Conservation (phyloP, 768 basidiomycete species). For the Pisolithus tinctorius region DNA sequence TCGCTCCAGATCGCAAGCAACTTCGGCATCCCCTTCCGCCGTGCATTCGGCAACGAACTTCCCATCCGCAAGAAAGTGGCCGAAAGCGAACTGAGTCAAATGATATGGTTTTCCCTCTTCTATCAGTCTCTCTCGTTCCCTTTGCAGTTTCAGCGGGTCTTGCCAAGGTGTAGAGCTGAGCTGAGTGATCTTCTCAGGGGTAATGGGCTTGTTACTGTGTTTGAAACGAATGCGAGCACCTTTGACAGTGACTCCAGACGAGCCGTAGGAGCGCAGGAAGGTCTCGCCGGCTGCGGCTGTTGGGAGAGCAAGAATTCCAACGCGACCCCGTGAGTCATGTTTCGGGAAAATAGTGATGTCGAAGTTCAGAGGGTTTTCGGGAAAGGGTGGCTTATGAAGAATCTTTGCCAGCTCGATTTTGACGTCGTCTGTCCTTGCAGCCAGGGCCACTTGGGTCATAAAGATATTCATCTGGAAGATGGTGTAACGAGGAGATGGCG, state of each 20-base stretch:
- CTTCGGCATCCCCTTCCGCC: constrained; percentile 19
- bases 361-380: constrained; percentile 26
- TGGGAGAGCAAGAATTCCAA: constrained; percentile 28
- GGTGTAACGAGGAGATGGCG: not conserved
- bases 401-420: constrained; percentile 26
- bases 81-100: constrained; percentile 26
- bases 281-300: constrained; percentile 7
- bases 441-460: constrained; percentile 24
- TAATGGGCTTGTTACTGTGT: constrained; percentile 15
- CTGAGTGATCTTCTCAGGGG: constrained; percentile 16
- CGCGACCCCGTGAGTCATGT: constrained; percentile 13
- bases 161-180: constrained; percentile 23
- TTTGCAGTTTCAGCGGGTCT: constrained; percentile 22
- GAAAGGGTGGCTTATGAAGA: constrained; percentile 30
- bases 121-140: constrained; percentile 19
- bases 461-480: constrained; percentile 28
- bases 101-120: constrained; percentile 14
- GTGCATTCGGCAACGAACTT: constrained; percentile 28
- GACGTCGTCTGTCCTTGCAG: constrained; percentile 26
- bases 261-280: constrained; percentile 25
- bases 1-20: constrained; percentile 32
- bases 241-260: constrained; percentile 20
- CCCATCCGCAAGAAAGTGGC: constrained; percentile 29
- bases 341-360: constrained; percentile 26
- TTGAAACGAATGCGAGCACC: constrained; percentile 16